Base-by-base conservation (phyloP, 352 stramenopile species). In the Globisporangium rhizosaccharum region DNA sequence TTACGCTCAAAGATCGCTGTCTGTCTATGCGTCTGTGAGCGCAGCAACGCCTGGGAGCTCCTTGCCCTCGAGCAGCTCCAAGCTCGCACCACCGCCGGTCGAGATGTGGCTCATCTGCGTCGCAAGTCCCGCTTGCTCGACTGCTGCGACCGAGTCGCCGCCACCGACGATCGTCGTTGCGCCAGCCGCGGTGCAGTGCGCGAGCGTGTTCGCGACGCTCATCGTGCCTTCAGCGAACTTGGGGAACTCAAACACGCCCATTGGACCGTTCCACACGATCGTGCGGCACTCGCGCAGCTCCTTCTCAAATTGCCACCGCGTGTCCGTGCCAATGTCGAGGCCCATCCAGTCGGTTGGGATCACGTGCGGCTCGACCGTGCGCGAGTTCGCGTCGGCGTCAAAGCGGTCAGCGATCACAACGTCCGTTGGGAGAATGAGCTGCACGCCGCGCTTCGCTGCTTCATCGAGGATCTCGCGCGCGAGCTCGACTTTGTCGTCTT, bases 61-160 rank as follows among this genome's bases (percentile, higher is more conserved):
- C 76, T 99, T 98, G 57, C 97, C 97, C 68, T 99, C 97, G 25
- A 99, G 76, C 51, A 99, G 85, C 80, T 99, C 97, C 57, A 99
- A 82, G 45, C 91, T 98, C 33, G 98, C 98, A 75, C 98, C 98
- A 57, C 98, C 98, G 61, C 98, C 98, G 11, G 98, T 99, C 15
- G 85, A 97, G 66, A 99, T 98, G 70, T 99, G 96, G 70, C 88
- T 98, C 74, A 99, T 97, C 56, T 96, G 90, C 48, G 88, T 73
- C 23, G 82, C 93, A 39, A 98, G 76, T 6, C 89, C 90, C 37
- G 87, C 86, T 53, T 98, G 79, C 64, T 99, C 96, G 3, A 98
- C 87, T 26, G 96, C 96, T 20, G 96, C 94, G 54, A 99, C 96
- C 53, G 91, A 98, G 72, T 99, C 96, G 39, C 97, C 97, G 42